Base-by-base conservation (phyloP, 2,329 filamentous ascomycete species). In the Lanzia echinophila region DNA sequence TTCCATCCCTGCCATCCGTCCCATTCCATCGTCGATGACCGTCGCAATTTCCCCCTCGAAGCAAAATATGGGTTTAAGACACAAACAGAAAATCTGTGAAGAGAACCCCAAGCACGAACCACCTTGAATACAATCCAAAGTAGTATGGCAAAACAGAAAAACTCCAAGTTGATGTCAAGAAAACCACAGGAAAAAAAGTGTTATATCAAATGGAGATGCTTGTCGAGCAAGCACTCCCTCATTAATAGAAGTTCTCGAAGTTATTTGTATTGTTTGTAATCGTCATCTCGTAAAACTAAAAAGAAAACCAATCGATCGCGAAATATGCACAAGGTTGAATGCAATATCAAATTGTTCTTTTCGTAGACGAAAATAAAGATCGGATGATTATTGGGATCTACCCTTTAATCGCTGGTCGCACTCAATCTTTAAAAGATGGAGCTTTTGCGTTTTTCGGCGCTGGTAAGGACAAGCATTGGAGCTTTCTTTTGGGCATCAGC, bases 391-490 rank as follows among this genome's bases (percentile, higher is more conserved):
- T 50, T 58, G 60, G 63, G 66, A 66, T 68, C 67, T 65, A 68
- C 67, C 65, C 63, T 60, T 47, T 63, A 61, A 44, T 46, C 51
- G 49, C 52, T 54, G 56, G 47, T 53, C 61, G 54, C 53, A 50
- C 28, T 38, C 22, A 54, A n/a, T 38, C 46, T 59, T 74, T 75
- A 85, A 67, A 79, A 79, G 67, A 81, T 71, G 56, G 79, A 75
- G 71, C 81, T 86, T 79, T 90, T 95, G 71, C 90, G 87, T 82
- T 95, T 96, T 76, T 95, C 90, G 58, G 84, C 87, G 69, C 85
- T 91, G 62, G 88, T 91, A 62, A 96, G 79, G 62, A 96, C 87
- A 67, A 96, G 82, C 78, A 90, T 86, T 51, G 90, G 87, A 63
- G 87, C 87, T 76, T 86, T 91, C 72, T 90, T 88, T 72, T 89